Base-by-base conservation (phyloP, 179 eudicot species). In the Silene coronaria region DNA sequence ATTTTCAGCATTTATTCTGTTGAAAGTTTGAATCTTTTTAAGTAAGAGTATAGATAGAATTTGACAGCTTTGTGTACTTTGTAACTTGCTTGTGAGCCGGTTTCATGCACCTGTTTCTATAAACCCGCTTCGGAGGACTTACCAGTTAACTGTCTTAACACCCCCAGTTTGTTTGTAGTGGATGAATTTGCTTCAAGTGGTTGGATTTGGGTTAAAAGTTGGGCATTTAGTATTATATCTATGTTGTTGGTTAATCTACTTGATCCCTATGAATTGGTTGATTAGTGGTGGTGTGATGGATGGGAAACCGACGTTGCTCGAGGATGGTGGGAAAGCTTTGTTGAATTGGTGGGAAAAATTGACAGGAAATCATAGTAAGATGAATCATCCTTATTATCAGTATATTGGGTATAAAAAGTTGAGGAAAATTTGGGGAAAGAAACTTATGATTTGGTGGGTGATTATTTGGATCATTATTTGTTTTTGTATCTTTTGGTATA, bases 131-230 rank as follows among this genome's bases (percentile, higher is more conserved):
- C 45, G 0, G 12, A 38, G 45, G 45, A 38, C 12, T 42, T 42
- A 42, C 1, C 11, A 36, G 45, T 36, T 36, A 1, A 36, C 45
- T 6, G 45, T 36, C 1, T 0, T 7, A 42, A 42, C 14, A 42
- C 48, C 14, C 14, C 14, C 14, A 42, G 13, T 42, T 42, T 42
- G 48, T 42, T 42, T 78, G 28, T 74, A 64, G 80, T 89, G 83
- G 87, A 92, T 92, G 96, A 92, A 88, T 83, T 88, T 86, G 76
- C 80, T 89, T 69, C 85, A 86, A 82, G 86, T 93, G 19, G 67
- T 86, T 80, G 95, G 90, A 63, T 84, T 91, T 82, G 91, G 92
- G 70, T 80, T 91, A 73, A 91, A 89, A 81, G 77, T 84, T 68
- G 90, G 95, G 65, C 86, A 85, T 81, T 82, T 87, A 51, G 78